Percentiles rank a stretch among this genome's conserved stretches.
Evolutionary conservation across 176 grass and related monocot species (phyloP).

Genomic region (Triticum monococcum): DNA sequence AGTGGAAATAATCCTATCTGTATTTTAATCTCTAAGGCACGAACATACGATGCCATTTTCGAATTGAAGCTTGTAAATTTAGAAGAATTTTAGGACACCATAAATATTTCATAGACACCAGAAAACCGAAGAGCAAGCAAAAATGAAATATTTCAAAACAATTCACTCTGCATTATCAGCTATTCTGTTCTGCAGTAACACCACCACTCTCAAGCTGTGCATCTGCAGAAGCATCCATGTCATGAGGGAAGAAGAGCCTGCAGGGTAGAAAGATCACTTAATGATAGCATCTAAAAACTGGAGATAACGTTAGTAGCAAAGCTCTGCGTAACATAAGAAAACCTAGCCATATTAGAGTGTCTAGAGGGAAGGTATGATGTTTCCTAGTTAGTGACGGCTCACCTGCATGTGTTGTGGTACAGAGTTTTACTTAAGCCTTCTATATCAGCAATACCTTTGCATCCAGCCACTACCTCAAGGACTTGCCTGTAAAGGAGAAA

Average conservation of each 20-base stretch:
- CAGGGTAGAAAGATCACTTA: conserved; percentile 26
- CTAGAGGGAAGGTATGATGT: neutral
- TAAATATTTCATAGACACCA: neutral
- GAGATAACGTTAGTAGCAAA: neutral
- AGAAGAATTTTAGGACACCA: neutral
- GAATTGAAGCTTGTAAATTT: neutral
- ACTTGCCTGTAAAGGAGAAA: conserved; percentile 67
- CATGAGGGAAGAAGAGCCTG: conserved; percentile 93
- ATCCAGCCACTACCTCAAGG: conserved; percentile 78
- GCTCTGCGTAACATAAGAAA: neutral
- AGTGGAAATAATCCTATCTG: neutral
- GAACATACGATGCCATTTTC: neutral
- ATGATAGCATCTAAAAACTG: conserved; percentile 2
- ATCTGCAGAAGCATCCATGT: conserved; percentile 71
- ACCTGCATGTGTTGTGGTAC: conserved; percentile 95
- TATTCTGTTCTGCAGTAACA: conserved; percentile 30
- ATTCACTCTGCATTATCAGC: conserved; percentile 22
- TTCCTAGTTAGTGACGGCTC: conserved; percentile 4
- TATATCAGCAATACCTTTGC: conserved; percentile 83
- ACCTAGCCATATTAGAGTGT: neutral
- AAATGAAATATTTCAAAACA: neutral
- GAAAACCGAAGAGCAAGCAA: neutral
- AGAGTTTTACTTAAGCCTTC: conserved; percentile 76
- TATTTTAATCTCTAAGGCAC: neutral
- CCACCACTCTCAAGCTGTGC: conserved; percentile 69